Evolutionary conservation across 139 green algal genomes (phyloP), one percentile per base, ranked within the genome.

Genomic region (Diplosphaera chodatii): DNA sequence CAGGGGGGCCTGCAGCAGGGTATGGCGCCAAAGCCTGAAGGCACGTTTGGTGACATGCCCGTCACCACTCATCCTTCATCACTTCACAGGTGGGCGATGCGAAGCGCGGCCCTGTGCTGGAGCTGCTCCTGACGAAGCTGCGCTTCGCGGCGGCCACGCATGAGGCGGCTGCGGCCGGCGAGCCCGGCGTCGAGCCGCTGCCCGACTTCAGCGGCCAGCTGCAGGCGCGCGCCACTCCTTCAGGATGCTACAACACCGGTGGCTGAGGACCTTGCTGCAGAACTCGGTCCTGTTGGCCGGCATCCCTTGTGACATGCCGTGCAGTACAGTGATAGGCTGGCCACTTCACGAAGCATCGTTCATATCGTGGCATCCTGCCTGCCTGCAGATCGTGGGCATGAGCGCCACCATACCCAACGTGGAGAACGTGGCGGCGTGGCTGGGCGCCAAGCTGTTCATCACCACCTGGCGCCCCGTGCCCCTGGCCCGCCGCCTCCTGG

Each of bases 101-200:
- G 59, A 79, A 89, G 68, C 83, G 93, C 25, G 96, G 95, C 22
- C 95, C 94, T 78, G 82, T 96, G 72, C 84, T 99, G 75, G 96
- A 99, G 85, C 87, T 98, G 23, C 78, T 99, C 78, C 86, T 99
- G 25, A 97, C 94, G 59, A 99, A 99, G 81, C 82, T 99, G 66
- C 65, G 87, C 28, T 97, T 88, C 72, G 69, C 77, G 1, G 40
- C 55, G 4, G 64, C 71, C 30, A 32, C 28, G 20, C 6, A 3
- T 32, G 1, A 4, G 34, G 29, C 41, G 18, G 41, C 64, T 40
- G 64, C 41, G 27, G 65, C 5, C 28, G 64, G 4, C 40, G 64
- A 29, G 48, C 10, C 13, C 10, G 48, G 48, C 16, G 48, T 59
- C 3, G 48, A 59, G 48, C 48, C 68, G 70, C 32, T 63, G 70